phyloP scores from a whole-genome alignment of 768 basidiomycete species.

The Pulveroboletus sp. region DNA sequence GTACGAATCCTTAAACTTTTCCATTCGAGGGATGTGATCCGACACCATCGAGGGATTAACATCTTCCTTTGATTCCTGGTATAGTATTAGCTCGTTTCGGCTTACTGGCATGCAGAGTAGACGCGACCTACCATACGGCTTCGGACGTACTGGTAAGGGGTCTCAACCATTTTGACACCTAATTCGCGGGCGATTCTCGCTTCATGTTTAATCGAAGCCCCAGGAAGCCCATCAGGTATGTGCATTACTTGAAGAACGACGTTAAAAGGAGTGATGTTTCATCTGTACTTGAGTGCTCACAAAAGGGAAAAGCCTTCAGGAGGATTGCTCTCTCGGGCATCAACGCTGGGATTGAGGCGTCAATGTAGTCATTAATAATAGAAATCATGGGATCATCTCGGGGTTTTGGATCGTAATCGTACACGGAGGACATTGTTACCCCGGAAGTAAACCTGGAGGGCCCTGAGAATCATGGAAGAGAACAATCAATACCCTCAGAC shows the following conservation, averaged over 20 bases:
- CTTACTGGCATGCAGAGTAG: neutral
- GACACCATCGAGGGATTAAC: conserved; percentile 4
- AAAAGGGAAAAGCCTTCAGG: conserved; percentile 5
- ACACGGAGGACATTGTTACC: neutral
- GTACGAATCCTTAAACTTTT: neutral
- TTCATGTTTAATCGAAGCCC: conserved; percentile 33
- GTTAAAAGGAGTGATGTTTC: neutral
- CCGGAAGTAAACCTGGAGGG: neutral
- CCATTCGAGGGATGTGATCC: conserved; percentile 8
- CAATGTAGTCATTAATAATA: neutral
- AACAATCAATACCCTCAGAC: too few relatives aligned
- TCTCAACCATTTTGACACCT: conserved; percentile 8
- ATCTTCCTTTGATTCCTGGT: neutral
- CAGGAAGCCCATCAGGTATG: conserved; percentile 35
- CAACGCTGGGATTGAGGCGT: neutral
- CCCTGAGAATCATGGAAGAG: neutral
- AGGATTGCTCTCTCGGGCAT: neutral
- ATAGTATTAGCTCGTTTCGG: neutral
- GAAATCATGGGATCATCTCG: conserved; percentile 5
- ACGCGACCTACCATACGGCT: conserved; percentile 21
- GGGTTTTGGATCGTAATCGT: neutral
- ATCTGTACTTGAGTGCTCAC: neutral
- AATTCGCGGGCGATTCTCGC: conserved; percentile 24
- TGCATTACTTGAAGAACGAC: neutral
- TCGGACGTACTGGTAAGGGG: conserved; percentile 15